Conservation (phyloP, 2,329 filamentous ascomycete genomes). For the Sarocladium kiliense region DNA sequence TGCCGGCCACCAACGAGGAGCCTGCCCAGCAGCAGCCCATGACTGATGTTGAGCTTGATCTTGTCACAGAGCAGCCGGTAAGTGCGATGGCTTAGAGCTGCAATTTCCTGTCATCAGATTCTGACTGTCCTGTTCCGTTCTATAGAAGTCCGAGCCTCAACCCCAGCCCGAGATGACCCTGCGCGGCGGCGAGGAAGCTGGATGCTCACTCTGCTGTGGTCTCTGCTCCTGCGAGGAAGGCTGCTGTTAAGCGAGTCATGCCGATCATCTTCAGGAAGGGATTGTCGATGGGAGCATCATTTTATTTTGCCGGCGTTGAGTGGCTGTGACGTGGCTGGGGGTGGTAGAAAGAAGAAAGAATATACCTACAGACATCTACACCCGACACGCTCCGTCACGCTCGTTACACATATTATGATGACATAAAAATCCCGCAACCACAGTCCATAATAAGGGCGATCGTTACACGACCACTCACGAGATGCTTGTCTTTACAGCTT, state of each 20-base stretch:
- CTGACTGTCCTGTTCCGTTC: not conserved
- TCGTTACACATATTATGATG: no score
- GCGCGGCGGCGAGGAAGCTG: conserved; percentile 39
- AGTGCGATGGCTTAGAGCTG: conserved; percentile 15
- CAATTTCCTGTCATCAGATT: not conserved
- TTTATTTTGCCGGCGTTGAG: not conserved
- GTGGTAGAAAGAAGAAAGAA: no score
- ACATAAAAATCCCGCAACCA: no score
- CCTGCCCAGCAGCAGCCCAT: conserved; percentile 39
- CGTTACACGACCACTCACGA: no score
- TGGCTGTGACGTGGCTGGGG: not conserved
- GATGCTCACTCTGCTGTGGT: conserved; percentile 41
- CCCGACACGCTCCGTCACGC: no score
- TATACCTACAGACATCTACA: no score
- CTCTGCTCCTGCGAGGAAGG: conserved; percentile 38
- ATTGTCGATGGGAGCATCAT: not conserved
- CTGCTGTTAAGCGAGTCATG: conserved; percentile 30
- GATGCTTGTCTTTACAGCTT: no score
- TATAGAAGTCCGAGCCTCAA: conserved; percentile 29
- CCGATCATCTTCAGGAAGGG: conserved; percentile 2
- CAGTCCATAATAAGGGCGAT: no score
- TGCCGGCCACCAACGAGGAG: conserved; percentile 33
- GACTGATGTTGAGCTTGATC: conserved; percentile 29
- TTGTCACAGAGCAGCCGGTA: conserved; percentile 38
- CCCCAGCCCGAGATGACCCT: conserved; percentile 35